A percentile compares a stretch with the other conserved stretches of the same genome.
Evolutionary conservation across 2,329 filamentous ascomycete species (phyloP).

Genomic region (Neofusicoccum sp.): DNA sequence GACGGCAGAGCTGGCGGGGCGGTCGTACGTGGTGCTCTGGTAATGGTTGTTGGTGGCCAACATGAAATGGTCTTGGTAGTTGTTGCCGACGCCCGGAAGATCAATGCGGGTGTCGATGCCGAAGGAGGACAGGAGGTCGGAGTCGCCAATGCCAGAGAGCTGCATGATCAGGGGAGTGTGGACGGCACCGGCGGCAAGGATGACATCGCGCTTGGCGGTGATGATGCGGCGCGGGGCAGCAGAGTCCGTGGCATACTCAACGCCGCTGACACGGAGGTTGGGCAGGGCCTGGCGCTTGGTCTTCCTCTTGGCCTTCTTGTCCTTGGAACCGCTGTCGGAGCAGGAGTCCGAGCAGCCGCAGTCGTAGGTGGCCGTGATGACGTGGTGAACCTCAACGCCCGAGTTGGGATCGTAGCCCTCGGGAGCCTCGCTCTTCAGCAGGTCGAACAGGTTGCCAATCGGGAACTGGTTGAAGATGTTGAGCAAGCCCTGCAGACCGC

Average conservation of each 20-base stretch:
- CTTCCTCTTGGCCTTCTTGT: neutral
- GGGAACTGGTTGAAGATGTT: slow-evolving; percentile 8
- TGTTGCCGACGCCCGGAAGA: slow-evolving; percentile 31
- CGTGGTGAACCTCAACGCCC: neutral
- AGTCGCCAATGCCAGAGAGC: slow-evolving; percentile 59
- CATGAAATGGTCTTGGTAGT: slow-evolving; percentile 31
- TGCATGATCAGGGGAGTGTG: slow-evolving; percentile 61
- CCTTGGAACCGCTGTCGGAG: neutral
- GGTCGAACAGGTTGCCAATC: neutral
- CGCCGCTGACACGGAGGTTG: slow-evolving; percentile 5
- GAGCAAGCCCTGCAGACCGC: neutral
- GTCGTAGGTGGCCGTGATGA: neutral
- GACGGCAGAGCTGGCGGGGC: slow-evolving; percentile 8
- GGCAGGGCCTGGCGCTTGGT: slow-evolving; percentile 8
- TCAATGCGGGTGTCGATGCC: slow-evolving; percentile 27
- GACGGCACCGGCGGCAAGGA: slow-evolving; percentile 58
- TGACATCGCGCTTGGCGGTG: slow-evolving; percentile 49
- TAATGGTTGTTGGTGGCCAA: slow-evolving; percentile 22
- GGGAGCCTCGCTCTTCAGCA: slow-evolving; percentile 5
- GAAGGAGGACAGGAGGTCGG: slow-evolving; percentile 28
- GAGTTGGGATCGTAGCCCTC: neutral
- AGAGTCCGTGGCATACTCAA: slow-evolving; percentile 3
- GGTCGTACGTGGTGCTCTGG: slow-evolving; percentile 26
- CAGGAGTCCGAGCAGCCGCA: neutral
- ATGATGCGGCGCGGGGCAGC: slow-evolving; percentile 26